Evolutionary conservation across 257 asterid genomes (phyloP).

Genomic region (Jasminum sambac): DNA sequence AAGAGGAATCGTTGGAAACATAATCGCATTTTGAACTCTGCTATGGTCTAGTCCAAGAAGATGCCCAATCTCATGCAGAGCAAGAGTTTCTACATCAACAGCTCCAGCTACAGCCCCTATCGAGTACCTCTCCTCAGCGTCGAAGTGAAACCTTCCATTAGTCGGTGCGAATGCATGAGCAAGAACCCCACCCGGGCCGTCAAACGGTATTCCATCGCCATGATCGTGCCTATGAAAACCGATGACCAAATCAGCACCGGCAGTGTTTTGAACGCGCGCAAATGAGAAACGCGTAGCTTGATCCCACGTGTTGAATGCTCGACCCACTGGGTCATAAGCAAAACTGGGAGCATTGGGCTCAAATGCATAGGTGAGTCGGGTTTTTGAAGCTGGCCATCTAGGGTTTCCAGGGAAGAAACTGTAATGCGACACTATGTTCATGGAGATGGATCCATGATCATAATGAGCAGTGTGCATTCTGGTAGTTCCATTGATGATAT

Average conservation of each 20-base stretch:
- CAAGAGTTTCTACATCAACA: conserved; percentile 11
- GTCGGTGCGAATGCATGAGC: conserved; percentile 16
- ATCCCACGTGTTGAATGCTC: conserved; percentile 4
- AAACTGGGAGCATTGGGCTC: neutral
- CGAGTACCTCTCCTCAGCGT: conserved; percentile 2
- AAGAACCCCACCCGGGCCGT: conserved; percentile 5
- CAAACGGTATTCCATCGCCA: conserved; percentile 17
- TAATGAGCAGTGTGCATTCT: neutral
- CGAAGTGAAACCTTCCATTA: conserved; percentile 1
- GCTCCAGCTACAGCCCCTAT: neutral
- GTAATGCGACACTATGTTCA: neutral
- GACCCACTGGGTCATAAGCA: neutral
- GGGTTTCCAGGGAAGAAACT: neutral
- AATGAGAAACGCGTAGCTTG: neutral
- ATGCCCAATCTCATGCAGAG: conserved; percentile 23
- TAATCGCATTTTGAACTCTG: neutral
- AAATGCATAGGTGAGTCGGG: conserved; percentile 1
- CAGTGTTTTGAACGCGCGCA: no score
- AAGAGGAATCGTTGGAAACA: neutral
- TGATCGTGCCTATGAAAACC: conserved; percentile 1
- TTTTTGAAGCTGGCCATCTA: conserved; percentile 7
- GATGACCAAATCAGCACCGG: neutral
- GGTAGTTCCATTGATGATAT: neutral
- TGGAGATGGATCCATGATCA: neutral
- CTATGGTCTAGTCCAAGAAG: conserved; percentile 22